phyloP scores from a whole-genome alignment of 2,329 filamentous ascomycete species.

The Hirsutella minnesotensis region DNA sequence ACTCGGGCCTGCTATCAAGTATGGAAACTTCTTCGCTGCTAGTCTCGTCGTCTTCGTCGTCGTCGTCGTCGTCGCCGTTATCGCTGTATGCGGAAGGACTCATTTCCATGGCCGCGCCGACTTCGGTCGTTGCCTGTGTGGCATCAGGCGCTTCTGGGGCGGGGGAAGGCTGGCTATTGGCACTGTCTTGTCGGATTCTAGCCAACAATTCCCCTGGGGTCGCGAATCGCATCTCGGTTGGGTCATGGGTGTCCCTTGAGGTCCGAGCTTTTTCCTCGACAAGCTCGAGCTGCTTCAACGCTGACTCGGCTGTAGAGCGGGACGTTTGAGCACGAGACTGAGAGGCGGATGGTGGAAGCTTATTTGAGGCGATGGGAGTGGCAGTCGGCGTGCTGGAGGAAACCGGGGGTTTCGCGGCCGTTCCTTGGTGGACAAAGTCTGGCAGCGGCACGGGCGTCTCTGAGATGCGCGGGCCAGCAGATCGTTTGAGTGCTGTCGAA shows the following conservation, averaged over 20 bases:
- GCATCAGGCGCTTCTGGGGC: not conserved
- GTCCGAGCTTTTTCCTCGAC: not conserved
- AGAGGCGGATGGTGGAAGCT: not conserved
- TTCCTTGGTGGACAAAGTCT: not conserved
- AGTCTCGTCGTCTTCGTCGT: not conserved
- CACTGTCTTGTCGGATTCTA: not conserved
- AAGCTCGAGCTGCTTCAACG: slow-evolving; percentile 4
- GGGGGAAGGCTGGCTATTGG: not conserved
- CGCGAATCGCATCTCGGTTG: not conserved
- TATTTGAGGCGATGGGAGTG: not conserved
- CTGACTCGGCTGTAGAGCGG: slow-evolving; percentile 11
- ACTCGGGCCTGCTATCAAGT: not conserved
- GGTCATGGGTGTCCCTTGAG: not conserved
- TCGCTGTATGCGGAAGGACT: not conserved
- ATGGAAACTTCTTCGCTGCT: not conserved
- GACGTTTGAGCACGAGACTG: slow-evolving; percentile 4
- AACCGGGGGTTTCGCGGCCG: not conserved
- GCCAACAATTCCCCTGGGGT: not conserved
- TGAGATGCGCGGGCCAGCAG: not conserved
- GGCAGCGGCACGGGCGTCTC: slow-evolving; percentile 6
- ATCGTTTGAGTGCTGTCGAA: not conserved
- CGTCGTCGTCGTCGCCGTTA: not conserved
- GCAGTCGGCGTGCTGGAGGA: not conserved
- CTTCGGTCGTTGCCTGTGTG: not conserved
- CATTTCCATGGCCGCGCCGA: not conserved